Evolutionary conservation across 768 basidiomycete species (phyloP).

Genomic region (Rhizopogon vinicolor): DNA sequence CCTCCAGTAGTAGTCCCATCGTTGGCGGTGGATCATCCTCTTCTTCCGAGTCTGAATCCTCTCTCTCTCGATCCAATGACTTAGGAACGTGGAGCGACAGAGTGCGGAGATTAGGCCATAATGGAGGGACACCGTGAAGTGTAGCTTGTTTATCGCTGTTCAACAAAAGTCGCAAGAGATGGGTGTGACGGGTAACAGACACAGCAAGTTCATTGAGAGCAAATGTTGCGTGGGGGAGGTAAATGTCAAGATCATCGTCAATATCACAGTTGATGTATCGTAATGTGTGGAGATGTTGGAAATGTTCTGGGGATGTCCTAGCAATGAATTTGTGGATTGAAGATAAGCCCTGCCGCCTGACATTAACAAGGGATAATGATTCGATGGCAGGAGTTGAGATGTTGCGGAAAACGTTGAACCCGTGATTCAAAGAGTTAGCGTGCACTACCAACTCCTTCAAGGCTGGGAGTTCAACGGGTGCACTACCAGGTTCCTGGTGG

Average conservation of each 20-base stretch:
- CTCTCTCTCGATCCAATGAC: conserved; percentile 26
- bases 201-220: conserved; percentile 30
- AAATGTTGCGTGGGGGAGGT: conserved; percentile 28
- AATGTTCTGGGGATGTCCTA: conserved; percentile 29
- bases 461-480: conserved; percentile 24
- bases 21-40: conserved; percentile 26
- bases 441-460: conserved; percentile 25
- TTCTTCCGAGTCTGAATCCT: conserved; percentile 26
- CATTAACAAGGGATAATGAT: conserved; percentile 18
- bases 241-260: conserved; percentile 31
- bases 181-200: conserved; percentile 26
- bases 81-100: conserved; percentile 22
- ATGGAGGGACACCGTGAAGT: conserved; percentile 23
- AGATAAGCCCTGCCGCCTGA: conserved; percentile 24
- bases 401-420: conserved; percentile 30
- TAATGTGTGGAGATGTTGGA: conserved; percentile 25
- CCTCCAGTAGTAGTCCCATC: conserved; percentile 27
- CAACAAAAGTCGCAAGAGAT: conserved; percentile 26
- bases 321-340: conserved; percentile 32
- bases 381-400: conserved; percentile 26
- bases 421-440: conserved; percentile 27
- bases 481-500: conserved; percentile 28
- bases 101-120: conserved; percentile 27
- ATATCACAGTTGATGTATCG: conserved; percentile 31
- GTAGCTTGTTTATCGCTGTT: conserved; percentile 31